Conservation (phyloP, 495 filamentous ascomycete genomes). For the Bryoglossum gracile region DNA sequence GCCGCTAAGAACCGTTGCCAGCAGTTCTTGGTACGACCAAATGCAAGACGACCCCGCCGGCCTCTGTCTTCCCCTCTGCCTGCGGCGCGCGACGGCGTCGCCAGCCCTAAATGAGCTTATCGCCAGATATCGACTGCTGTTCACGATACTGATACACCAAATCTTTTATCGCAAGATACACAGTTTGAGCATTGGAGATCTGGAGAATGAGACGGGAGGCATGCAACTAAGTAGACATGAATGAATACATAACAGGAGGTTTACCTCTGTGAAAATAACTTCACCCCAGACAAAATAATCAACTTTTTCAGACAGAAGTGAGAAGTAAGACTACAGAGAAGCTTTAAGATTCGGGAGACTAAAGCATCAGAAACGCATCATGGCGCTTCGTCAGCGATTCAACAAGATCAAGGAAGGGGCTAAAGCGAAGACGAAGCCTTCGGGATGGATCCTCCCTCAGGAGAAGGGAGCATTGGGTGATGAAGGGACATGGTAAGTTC, state of each 20-base stretch:
- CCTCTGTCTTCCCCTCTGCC: no score
- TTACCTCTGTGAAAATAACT: slow-evolving; percentile 16
- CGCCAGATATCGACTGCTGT: slow-evolving; percentile 3
- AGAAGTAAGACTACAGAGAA: neutral
- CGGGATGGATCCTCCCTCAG: slow-evolving; percentile 35
- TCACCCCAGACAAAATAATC: slow-evolving; percentile 7
- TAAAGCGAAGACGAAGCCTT: slow-evolving; percentile 27
- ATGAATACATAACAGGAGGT: slow-evolving; percentile 17
- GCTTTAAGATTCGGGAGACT: neutral
- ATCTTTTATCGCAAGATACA: slow-evolving; percentile 16
- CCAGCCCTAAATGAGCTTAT: slow-evolving; percentile 10
- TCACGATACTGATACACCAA: slow-evolving; percentile 17
- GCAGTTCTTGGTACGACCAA: no score
- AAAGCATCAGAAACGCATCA: slow-evolving; percentile 8
- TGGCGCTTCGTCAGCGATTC: slow-evolving; percentile 24
- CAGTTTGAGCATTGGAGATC: neutral
- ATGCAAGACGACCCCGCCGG: no score
- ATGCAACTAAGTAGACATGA: no score
- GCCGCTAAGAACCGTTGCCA: no score
- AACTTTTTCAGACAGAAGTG: neutral
- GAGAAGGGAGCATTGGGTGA: slow-evolving; percentile 32
- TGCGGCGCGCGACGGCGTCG: slow-evolving; percentile 12
- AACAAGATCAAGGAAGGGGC: slow-evolving; percentile 25
- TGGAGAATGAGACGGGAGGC: slow-evolving; percentile 4
- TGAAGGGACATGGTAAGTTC: slow-evolving; percentile 24